Conservation (phyloP, 331 rosid genomes). For the Telfairia occidentalis region DNA sequence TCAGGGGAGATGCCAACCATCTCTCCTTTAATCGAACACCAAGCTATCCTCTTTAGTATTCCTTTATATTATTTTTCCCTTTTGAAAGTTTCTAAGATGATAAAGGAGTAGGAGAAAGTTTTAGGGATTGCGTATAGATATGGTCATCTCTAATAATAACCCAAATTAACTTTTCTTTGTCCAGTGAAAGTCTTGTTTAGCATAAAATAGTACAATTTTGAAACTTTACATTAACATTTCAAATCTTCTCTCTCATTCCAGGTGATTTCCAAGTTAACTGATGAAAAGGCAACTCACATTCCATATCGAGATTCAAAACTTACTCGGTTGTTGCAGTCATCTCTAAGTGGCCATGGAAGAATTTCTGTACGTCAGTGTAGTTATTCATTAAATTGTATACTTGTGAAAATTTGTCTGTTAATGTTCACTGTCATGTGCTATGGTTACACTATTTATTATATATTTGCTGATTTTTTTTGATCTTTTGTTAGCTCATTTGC, state of each 20-base stretch:
- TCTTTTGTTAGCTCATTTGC: conserved; percentile 33
- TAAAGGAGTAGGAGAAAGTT: background rate
- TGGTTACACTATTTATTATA: background rate
- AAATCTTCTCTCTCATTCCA: conserved; percentile 16
- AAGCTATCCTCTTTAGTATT: background rate
- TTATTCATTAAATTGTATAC: background rate
- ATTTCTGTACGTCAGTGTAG: conserved; percentile 32
- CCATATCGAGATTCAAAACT: conserved; percentile 50
- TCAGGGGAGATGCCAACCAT: too few relatives aligned
- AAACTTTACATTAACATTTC: background rate
- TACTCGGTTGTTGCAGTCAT: conserved; percentile 46
- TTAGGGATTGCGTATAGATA: background rate
- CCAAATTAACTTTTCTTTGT: background rate
- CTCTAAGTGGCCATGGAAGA: conserved; percentile 43
- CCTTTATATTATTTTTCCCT: background rate
- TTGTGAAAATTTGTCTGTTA: background rate
- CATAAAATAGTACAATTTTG: background rate
- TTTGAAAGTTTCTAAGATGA: background rate
- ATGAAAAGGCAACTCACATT: conserved; percentile 40
- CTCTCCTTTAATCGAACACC: too few relatives aligned
- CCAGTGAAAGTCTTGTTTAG: background rate
- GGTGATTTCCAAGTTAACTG: conserved; percentile 47
- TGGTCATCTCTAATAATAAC: background rate
- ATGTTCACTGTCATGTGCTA: background rate
- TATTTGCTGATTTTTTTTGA: conserved; percentile 10